Evolutionary conservation across 257 asterid genomes (phyloP).

Genomic region (Solanum ossicruentum): DNA sequence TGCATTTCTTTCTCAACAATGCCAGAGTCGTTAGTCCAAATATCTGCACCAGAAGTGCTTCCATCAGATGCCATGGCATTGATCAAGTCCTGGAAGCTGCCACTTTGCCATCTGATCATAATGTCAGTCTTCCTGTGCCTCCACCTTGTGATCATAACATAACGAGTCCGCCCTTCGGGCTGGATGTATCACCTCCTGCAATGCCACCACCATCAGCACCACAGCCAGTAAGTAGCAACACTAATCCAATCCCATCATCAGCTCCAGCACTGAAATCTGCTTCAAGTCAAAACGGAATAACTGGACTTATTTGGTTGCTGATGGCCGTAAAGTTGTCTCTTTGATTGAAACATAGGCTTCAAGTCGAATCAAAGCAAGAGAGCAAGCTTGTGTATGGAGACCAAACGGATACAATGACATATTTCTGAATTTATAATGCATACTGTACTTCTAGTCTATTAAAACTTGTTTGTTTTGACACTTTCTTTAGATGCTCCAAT

Average conservation of each 20-base stretch:
- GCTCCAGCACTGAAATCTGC: background rate
- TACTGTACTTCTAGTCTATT: background rate
- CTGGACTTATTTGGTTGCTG: background rate
- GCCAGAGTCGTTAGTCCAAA: constrained; percentile 48
- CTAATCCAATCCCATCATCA: background rate
- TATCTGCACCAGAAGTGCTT: constrained; percentile 37
- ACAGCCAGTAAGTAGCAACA: background rate
- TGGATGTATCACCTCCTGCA: background rate
- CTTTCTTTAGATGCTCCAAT: background rate
- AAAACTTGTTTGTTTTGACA: background rate
- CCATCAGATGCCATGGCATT: constrained; percentile 70
- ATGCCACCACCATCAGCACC: background rate
- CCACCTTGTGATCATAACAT: background rate
- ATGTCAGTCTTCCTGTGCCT: background rate
- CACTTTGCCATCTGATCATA: background rate
- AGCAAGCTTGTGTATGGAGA: background rate
- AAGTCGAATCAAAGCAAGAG: background rate
- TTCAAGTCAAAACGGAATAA: background rate
- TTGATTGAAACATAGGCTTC: background rate
- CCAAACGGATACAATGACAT: background rate
- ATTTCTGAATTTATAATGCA: background rate
- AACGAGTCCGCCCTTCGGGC: background rate
- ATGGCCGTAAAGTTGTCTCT: background rate
- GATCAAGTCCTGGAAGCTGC: constrained; percentile 40
- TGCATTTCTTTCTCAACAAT: constrained; percentile 44